These are phyloP conservation scores for Nitzschia sp. DNA, from an alignment of 108 stramenopile species.

Conservation along the genomic window DNA sequence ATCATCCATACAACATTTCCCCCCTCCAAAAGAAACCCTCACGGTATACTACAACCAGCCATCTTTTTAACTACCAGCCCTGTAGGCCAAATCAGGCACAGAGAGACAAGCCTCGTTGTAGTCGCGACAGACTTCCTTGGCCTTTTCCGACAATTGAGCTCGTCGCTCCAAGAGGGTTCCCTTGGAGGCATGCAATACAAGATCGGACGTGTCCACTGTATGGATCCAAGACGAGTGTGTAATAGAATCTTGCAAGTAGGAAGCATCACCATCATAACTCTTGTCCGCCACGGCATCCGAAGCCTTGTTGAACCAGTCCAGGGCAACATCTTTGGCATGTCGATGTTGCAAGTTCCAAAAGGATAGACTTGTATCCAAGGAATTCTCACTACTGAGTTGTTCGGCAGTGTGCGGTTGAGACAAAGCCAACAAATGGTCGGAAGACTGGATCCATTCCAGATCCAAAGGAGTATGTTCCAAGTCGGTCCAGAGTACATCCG, in stretches of 20 bases:
- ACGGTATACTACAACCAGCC: too few relatives aligned
- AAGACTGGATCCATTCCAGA: too few relatives aligned
- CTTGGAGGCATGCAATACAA: neutral
- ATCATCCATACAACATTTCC: too few relatives aligned
- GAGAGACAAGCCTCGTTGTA: constrained; percentile 1
- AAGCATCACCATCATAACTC: constrained; percentile 16
- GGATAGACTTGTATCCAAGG: constrained; percentile 14
- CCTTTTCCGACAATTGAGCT: constrained; percentile 8
- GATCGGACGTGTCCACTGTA: neutral
- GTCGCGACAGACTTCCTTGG: constrained; percentile 6
- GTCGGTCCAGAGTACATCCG: constrained; percentile 25
- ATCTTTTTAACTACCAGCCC: too few relatives aligned
- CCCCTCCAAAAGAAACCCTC: too few relatives aligned
- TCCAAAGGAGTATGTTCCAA: neutral
- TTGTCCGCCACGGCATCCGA: constrained; percentile 10
- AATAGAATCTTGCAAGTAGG: constrained; percentile 13
- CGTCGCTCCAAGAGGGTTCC: neutral
- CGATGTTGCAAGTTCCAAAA: constrained; percentile 36
- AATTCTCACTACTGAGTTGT: neutral
- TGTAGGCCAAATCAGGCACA: neutral
- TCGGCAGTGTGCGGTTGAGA: constrained; percentile 7
- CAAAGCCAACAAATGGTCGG: too few relatives aligned
- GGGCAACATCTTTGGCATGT: constrained; percentile 8
- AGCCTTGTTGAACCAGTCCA: constrained; percentile 30
- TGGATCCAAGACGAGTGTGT: neutral